Base-by-base conservation (phyloP, 2,329 filamentous ascomycete genomes). In the Apiospora phragmitis region DNA sequence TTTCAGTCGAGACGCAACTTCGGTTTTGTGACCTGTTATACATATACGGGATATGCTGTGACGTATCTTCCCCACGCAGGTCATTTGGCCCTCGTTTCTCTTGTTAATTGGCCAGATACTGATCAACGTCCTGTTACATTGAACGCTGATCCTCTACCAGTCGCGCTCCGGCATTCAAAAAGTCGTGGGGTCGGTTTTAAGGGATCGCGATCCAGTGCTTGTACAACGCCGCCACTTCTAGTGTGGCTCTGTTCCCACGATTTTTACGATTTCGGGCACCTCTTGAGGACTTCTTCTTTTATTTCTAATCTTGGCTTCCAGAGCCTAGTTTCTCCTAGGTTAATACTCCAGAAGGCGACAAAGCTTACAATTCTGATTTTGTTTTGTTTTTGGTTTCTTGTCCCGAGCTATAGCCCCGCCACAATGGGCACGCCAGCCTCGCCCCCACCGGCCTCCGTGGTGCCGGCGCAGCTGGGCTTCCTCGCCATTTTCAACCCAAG, bases 401-500 rank as follows among this genome's bases (percentile, higher is more conserved):
- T 66, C 49, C 35, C 8, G 14, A 35, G 21, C 67, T 43, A 38
- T 21, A 24, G 35, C 24, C 16, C 51, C 26, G 21, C 68, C 41
- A 26, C 21, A 51, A 77, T 78, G 76, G 70, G 74, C 32, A 70
- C 71, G 6, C 67, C 74, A 29, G 69, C 71, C 65, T 75, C 75
- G 32, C 73, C 75, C 6, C 72, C 71, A 70, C 75, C 74, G 7
- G 73, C 68, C 66, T 73, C 76, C 38, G 80, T 93, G 73, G 84
- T 91, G 43, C 95, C 96, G 59, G 95, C 95, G 45, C 93, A 93
- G 79, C 89, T 98, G 41, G 93, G 93, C 76, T 98, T 96, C 81
- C 88, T 99, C 65, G 91, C 95, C 80, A 97, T 99, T 80, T 99
- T 97, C 86, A 98, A 97, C 80, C 96, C 97, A 43, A 90, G 92